Evolutionary conservation across 2,329 filamentous ascomycete genomes (phyloP).

Genomic region (Phialocephala sp.): DNA sequence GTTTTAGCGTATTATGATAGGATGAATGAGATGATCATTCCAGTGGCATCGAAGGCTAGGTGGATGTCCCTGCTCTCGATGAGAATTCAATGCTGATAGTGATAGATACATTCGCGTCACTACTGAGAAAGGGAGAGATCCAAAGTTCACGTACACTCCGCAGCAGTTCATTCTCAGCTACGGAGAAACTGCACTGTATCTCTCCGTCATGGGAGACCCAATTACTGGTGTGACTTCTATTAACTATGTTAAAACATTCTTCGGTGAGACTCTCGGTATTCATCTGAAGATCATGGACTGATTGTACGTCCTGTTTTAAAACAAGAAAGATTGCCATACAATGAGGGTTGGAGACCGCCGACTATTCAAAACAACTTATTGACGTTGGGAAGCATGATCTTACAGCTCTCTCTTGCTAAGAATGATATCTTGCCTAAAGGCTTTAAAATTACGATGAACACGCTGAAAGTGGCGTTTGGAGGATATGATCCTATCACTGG

Average conservation of each 20-base stretch:
- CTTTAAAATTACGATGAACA: constrained; percentile 26
- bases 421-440: constrained; percentile 32
- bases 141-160: constrained; percentile 44
- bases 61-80: constrained; percentile 1
- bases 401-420: constrained; percentile 29
- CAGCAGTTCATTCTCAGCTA: constrained; percentile 44
- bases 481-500: constrained; percentile 34
- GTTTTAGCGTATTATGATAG: constrained; percentile 39
- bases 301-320: constrained; percentile 27
- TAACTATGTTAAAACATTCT: constrained; percentile 44
- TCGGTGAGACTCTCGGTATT: constrained; percentile 28
- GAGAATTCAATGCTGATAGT: neutral
- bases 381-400: constrained; percentile 30
- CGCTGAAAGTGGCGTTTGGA: constrained; percentile 28
- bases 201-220: constrained; percentile 45
- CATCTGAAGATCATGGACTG: neutral
- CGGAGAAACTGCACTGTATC: constrained; percentile 47
- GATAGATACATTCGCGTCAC: constrained; percentile 39
- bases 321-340: constrained; percentile 45
- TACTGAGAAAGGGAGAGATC: constrained; percentile 38
- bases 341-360: constrained; percentile 44
- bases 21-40: constrained; percentile 37
- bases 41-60: constrained; percentile 40
- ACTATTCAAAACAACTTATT: constrained; percentile 28
- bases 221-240: constrained; percentile 42